These are phyloP conservation scores for Aspergillus fumigatiaffinis DNA, from an alignment of 2,329 filamentous ascomycete genomes.

Conservation along the genomic window DNA sequence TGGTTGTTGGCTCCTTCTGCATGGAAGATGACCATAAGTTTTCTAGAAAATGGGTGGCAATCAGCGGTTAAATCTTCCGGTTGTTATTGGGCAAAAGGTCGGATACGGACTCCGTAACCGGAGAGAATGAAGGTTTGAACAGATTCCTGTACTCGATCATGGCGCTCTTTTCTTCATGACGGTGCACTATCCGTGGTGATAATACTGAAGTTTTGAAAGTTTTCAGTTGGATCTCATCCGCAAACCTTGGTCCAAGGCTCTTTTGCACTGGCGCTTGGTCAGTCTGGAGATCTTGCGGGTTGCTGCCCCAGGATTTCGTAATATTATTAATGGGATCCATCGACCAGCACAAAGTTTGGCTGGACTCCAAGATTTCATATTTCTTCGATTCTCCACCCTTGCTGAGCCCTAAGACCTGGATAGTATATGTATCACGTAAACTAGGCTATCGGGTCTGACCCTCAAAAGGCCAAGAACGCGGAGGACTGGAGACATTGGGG, in stretches of 20 bases:
- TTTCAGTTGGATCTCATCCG: background rate
- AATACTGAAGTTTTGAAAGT: background rate
- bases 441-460: background rate
- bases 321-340: slow-evolving; percentile 15
- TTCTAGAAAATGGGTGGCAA: slow-evolving; percentile 19
- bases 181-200: background rate
- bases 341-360: slow-evolving; percentile 9
- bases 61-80: background rate
- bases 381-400: slow-evolving; percentile 14
- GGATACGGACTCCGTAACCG: background rate
- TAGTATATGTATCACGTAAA: background rate
- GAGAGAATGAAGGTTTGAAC: background rate
- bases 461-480: background rate
- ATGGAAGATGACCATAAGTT: slow-evolving; percentile 16
- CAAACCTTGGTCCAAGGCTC: background rate
- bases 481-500: background rate
- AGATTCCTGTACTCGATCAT: background rate
- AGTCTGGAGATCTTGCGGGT: slow-evolving; percentile 12
- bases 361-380: slow-evolving; percentile 13
- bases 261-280: background rate
- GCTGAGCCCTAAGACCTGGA: slow-evolving; percentile 2
- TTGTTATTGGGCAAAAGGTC: background rate
- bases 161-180: too few relatives aligned
- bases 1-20: slow-evolving; percentile 11
- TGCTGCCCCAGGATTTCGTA: slow-evolving; percentile 21